phyloP scores from a whole-genome alignment of 306 rosid genomes.

The Pyrus pyrifolia region DNA sequence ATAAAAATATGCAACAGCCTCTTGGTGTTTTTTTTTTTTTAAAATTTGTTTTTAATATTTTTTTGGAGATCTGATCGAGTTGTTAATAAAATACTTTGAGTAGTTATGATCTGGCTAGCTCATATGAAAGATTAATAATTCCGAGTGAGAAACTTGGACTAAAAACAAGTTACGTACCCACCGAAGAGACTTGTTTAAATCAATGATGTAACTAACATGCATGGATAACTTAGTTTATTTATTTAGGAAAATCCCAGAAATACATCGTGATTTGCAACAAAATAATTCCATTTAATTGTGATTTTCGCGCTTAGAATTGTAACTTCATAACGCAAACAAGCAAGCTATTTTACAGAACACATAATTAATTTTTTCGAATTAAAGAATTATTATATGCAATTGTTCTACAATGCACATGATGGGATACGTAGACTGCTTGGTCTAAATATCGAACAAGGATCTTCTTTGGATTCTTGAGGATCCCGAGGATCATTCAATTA shows the following conservation, averaged over 20 bases:
- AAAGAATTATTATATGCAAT: not conserved
- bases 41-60: too few relatives aligned
- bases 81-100: not conserved
- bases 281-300: not conserved
- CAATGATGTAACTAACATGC: conserved; percentile 18
- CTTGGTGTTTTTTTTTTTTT: not conserved
- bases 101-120: not conserved
- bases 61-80: not conserved
- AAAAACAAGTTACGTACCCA: not conserved
- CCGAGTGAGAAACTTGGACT: not conserved
- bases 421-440: not conserved
- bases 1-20: not conserved
- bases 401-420: not conserved
- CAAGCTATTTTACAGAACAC: not conserved
- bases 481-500: rapidly evolving
- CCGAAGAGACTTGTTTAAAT: not conserved
- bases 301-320: not conserved
- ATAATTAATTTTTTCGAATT: not conserved
- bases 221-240: not conserved
- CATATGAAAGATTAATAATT: not conserved
- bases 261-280: conserved; percentile 4
- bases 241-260: not conserved
- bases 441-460: not conserved
- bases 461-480: too few relatives aligned
- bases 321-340: not conserved